A percentile compares a stretch with the other conserved stretches of the same genome.
These are phyloP conservation scores for Phaeosphaeria sp. DNA, from an alignment of 2,329 filamentous ascomycete genomes.

Conservation along the genomic window DNA sequence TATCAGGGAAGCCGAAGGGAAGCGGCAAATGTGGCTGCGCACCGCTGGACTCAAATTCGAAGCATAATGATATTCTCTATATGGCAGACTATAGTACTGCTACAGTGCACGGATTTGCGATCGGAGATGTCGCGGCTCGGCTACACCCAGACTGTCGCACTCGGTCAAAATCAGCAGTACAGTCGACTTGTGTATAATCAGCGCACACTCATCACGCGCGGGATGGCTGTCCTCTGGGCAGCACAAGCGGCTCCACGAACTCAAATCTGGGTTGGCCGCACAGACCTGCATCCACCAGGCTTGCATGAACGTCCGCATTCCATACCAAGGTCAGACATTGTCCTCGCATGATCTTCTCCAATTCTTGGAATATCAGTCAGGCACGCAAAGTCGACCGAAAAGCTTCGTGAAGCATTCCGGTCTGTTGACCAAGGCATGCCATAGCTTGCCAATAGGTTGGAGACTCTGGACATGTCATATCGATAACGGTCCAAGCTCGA, in stretches of 20 bases:
- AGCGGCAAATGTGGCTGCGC: slow-evolving; percentile 67
- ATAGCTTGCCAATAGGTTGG: not conserved
- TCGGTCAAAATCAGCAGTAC: not conserved
- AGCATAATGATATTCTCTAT: slow-evolving; percentile 29
- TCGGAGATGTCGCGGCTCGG: not conserved
- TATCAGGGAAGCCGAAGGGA: slow-evolving; percentile 76
- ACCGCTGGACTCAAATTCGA: slow-evolving; percentile 49
- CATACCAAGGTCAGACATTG: not conserved
- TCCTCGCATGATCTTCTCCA: not conserved
- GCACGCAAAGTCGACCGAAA: not conserved
- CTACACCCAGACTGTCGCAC: not conserved
- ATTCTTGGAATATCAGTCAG: not conserved
- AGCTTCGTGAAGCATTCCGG: not conserved
- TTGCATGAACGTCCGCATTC: not conserved
- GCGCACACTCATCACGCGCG: slow-evolving; percentile 6
- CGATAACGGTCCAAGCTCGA: not conserved
- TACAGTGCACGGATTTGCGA: not conserved
- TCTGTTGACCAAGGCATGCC: not conserved
- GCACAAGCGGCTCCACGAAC: slow-evolving; percentile 12
- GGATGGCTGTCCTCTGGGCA: slow-evolving; percentile 7
- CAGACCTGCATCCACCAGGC: slow-evolving; percentile 9
- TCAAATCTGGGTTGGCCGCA: slow-evolving; percentile 15
- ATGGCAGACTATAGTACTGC: not conserved
- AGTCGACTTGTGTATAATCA: not conserved
- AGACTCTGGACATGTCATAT: not conserved